Base-by-base conservation (phyloP, 2,329 filamentous ascomycete genomes). In the Esteya vermicola region DNA sequence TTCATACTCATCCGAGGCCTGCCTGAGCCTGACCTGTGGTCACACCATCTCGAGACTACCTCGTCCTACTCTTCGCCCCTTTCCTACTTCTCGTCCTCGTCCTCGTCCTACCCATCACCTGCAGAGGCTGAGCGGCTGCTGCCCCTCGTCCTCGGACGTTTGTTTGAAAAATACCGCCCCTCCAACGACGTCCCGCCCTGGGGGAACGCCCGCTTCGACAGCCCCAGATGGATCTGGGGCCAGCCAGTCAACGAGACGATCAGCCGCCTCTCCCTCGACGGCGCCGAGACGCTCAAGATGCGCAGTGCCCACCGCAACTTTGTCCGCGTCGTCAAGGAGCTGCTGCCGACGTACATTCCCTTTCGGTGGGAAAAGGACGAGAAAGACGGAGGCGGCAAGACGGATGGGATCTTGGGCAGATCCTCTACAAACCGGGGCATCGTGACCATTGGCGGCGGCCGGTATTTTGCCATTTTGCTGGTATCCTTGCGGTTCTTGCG, bases 401-500 rank as follows among this genome's bases (percentile, higher is more conserved):
- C 21, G 10, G 21, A 22, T 18, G 18, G 4, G 9, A 21, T 7
- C 4, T 16, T 30, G 8, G 16, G 60, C 32, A 20, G 23, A n/a
- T 18, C 9, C 18, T 13, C 33, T 3, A 16, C 18, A 16, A 60
- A 6, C 4, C 57, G 58, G 3, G 69, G 69, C 3, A 56, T 73
- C 26, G 68, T 73, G 23, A 67, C 65, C 10, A 65, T 65, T 2
- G 66, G 65, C 3, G 64, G 66, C 10, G 57, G 59, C 2, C 54
- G 57, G n/a, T 67, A 69, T 48, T 59, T 72, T 38, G 64, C 66
- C 0, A 59, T 67, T 6, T 61, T 68, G 38, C 48, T 72, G 14
- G 61, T 64, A 8, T 64, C 67, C 3, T 52, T 72, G 19, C 61
- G 66, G 10, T 68, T 72, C 59, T 55, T 72, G 19, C 64, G 69